Evolutionary conservation across 1,284 basidiomycete species (phyloP).

Genomic region (Ceratobasidium sp.): DNA sequence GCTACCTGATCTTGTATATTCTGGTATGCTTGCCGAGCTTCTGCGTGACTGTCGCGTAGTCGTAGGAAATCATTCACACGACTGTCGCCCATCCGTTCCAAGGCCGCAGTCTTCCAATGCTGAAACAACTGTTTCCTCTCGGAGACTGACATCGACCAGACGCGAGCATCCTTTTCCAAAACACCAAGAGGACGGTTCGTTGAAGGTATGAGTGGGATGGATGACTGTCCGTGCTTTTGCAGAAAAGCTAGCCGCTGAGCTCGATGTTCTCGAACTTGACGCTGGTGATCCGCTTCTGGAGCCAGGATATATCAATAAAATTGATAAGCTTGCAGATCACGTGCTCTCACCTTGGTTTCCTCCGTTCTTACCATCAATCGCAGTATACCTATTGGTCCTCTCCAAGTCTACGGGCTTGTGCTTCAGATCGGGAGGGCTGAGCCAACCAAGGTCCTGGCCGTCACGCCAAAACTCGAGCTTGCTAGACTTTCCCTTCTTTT

Average conservation of each 20-base stretch:
- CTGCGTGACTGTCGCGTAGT: neutral
- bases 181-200: conserved; percentile 1
- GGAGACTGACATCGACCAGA: conserved; percentile 37
- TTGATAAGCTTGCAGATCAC: neutral
- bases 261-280: conserved; percentile 2
- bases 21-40: neutral
- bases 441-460: conserved; percentile 30
- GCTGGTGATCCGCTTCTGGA: neutral
- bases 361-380: neutral
- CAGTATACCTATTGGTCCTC: neutral
- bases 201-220: conserved; percentile 19
- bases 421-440: neutral
- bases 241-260: neutral
- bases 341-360: conserved; percentile 11
- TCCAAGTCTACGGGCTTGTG: neutral
- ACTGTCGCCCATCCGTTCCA: conserved; percentile 6
- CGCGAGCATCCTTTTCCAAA: conserved; percentile 5
- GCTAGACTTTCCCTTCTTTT: neutral
- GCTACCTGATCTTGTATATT: conserved; percentile 26
- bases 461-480: conserved; percentile 26
- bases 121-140: conserved; percentile 31
- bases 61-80: conserved; percentile 17
- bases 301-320: neutral
- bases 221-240: neutral
- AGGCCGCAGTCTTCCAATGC: conserved; percentile 5